These are phyloP conservation scores for Gastrolobium villosum DNA, from an alignment of 306 rosid genomes.

Conservation along the genomic window DNA sequence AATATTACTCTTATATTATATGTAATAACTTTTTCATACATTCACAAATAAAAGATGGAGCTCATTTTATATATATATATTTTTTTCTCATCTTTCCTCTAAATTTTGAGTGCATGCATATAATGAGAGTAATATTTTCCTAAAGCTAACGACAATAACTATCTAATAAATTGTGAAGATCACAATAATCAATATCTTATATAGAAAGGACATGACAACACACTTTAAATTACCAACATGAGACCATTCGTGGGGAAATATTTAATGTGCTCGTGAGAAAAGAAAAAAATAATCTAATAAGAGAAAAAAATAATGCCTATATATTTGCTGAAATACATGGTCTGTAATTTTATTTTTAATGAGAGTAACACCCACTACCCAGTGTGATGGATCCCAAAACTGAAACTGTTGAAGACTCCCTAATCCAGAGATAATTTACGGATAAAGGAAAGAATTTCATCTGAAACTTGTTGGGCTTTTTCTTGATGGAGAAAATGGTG, in stretches of 20 bases:
- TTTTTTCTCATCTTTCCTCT: no score
- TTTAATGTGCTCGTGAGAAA: no score
- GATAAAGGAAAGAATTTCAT: slow-evolving; percentile 58
- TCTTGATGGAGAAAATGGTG: slow-evolving; percentile 61
- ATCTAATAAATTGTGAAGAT: slow-evolving; percentile 12
- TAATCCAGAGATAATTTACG: slow-evolving; percentile 46
- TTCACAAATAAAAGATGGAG: no score
- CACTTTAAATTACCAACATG: neutral
- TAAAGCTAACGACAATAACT: neutral
- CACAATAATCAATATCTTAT: neutral
- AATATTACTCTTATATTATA: neutral
- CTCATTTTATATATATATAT: no score
- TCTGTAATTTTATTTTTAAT: no score
- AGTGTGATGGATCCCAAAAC: neutral
- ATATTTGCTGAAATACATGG: no score
- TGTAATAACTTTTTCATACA: no score
- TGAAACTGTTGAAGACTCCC: neutral
- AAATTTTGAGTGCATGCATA: no score
- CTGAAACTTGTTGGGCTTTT: slow-evolving; percentile 51
- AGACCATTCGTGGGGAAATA: neutral
- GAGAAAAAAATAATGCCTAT: no score
- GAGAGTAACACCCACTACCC: no score
- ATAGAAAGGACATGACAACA: neutral
- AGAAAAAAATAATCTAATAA: no score
- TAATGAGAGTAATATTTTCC: no score